Base-by-base conservation (phyloP, 2,329 filamentous ascomycete species). In the Didymella sp. region DNA sequence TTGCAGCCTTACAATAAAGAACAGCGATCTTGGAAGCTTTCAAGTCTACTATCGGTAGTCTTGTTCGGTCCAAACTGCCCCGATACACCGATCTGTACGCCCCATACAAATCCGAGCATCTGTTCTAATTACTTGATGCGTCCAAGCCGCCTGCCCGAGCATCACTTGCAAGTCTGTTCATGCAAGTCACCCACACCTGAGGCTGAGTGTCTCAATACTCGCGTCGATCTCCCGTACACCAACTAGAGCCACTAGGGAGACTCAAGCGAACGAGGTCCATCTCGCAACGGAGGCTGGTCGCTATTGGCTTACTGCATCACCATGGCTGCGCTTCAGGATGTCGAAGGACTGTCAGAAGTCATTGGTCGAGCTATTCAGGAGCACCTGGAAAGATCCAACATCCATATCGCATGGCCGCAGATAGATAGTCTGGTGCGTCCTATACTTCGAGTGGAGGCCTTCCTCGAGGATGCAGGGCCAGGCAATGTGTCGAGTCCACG, bases 311-410 rank as follows among this genome's bases (percentile, higher is more conserved):
- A 19, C 22, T 19, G 33, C 25, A 33, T 2, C 30, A 27, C 4
- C 17, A 72, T 72, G 70, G 54, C 53, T 21, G 25, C 53, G 2
- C 52, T 67, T 17, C 57, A 63, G 13, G 53, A 62, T 22, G 54
- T 73, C n/a, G 68, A 71, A 21, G 69, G 65, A 2, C 65, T 74
- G 9, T 71, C 69, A 27, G 70, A 73, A 40, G 69, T 64, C 38
- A 73, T 74, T 46, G 62, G 56, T 25, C 62, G 60, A 41, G 69
- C 69, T 1, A 70, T 74, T 33, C 68, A 72, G 33, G 70, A 73
- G 37, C 66, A 73, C 43, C 51, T 74, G 21, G 61, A 64, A 24
- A 67, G 56, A 19, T 64, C 58, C 7, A 68, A 71, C 27, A 60
- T 66, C 53, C 62, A 62, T 22, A 28, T 62, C 7, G 54, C 64